Base-by-base conservation (phyloP, 768 basidiomycete species). In the Kwoniella pini region DNA sequence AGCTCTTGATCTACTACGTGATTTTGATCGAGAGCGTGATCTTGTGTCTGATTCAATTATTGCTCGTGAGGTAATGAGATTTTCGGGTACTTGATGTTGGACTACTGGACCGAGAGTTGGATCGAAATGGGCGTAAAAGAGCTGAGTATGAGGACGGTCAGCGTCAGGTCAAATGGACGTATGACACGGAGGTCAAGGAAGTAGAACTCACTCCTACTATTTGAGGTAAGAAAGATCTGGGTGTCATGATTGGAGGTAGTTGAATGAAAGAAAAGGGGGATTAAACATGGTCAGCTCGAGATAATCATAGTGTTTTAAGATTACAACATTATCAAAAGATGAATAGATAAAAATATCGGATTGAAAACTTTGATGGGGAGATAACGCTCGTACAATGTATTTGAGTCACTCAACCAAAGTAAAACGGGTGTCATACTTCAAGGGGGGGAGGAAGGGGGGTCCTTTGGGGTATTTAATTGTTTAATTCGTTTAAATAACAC, bases 121-220 rank as follows among this genome's bases (percentile, higher is more conserved):
- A 79, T 98, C 91, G 76, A 99, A 98, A 13, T 89, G 86, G 3
- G 94, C 88, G 72, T 96, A 97, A 81, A 98, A 97, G 13, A 95
- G 71, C 76, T 77, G 52, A 42, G 36, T 17, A 22, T n/a, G n/a
- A n/a, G n/a, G n/a, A n/a, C n/a, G n/a, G n/a, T n/a, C n/a, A n/a
- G n/a, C n/a, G n/a, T n/a, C n/a, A n/a, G 19, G 21, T 54, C 28
- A 31, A 17, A 42, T 1, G 5, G 19, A 36, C 7, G 19, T 26
- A 42, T 43, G 12, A 13, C 12, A 36, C 10, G 28, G 22, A 11
- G 42, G 38, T 13, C 17, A 30, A 15, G 3, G 21, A 51, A 72
- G 74, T 64, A 6, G 21, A 51, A 72, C 76, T 64, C 57, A 77
- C 76, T 11, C 79, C 79, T 15, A 80, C 70, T 36, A 80, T 77